Conservation (phyloP, 352 stramenopile species). For the Phytophthora europaea region DNA sequence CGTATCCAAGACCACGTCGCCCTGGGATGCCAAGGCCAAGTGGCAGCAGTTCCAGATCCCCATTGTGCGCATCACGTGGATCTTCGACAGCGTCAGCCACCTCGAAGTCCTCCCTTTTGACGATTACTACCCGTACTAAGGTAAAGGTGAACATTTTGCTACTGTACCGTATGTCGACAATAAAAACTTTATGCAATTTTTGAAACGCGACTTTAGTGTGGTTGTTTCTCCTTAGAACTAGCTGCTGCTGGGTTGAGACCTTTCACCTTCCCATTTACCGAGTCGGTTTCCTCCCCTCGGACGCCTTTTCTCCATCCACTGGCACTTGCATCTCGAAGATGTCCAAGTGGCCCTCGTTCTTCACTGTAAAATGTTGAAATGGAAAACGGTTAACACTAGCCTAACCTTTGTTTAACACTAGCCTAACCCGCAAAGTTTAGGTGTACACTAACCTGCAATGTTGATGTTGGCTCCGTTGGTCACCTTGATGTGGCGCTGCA, state of each 20-base stretch:
- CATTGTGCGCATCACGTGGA: slow-evolving; percentile 89
- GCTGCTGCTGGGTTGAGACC: slow-evolving; percentile 5
- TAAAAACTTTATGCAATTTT: background rate
- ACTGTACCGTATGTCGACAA: background rate
- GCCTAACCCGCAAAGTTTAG: background rate
- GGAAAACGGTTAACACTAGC: background rate
- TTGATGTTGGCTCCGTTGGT: slow-evolving; percentile 91
- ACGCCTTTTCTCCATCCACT: slow-evolving; percentile 62
- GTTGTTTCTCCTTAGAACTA: slow-evolving; percentile 22
- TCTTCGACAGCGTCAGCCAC: slow-evolving; percentile 91
- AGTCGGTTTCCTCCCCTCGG: slow-evolving; percentile 20
- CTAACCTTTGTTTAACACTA: background rate
- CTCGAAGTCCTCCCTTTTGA: slow-evolving; percentile 86
- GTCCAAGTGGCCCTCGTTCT: slow-evolving; percentile 88
- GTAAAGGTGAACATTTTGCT: background rate
- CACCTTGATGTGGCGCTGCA: slow-evolving; percentile 90
- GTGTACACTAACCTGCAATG: slow-evolving; percentile 72
- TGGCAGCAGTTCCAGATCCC: slow-evolving; percentile 81
- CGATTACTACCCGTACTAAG: slow-evolving; percentile 89
- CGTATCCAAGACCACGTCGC: slow-evolving; percentile 76
- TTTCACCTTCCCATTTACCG: slow-evolving; percentile 25
- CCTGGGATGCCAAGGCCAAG: slow-evolving; percentile 60
- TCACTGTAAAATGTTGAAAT: slow-evolving; percentile 56
- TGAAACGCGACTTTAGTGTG: slow-evolving; percentile 15
- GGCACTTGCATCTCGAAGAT: slow-evolving; percentile 94